Conservation (phyloP, 1,139 yeast species). For the Zygotorulaspora mrakii region DNA sequence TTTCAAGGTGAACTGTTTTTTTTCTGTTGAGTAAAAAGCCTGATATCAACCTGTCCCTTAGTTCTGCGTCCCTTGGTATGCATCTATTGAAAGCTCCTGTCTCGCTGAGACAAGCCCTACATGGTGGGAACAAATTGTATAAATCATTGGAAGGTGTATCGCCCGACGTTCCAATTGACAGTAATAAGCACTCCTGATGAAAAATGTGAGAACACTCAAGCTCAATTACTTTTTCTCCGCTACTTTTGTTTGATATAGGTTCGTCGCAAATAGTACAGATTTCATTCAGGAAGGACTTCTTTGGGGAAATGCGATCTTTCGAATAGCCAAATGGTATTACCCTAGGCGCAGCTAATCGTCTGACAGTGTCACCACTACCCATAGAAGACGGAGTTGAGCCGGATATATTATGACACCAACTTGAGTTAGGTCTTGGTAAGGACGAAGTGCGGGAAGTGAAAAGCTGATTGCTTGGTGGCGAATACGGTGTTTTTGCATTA, state of each 20-base stretch:
- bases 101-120: constrained; percentile 24
- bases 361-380: not conserved
- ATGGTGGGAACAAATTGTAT: constrained; percentile 28
- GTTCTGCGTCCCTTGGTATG: constrained; percentile 29
- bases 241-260: constrained; percentile 30
- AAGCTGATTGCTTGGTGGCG: constrained; percentile 5
- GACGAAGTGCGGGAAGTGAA: constrained; percentile 24
- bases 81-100: constrained; percentile 19
- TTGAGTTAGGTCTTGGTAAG: constrained; percentile 24
- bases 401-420: constrained; percentile 4
- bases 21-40: constrained; percentile 18
- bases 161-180: constrained; percentile 22
- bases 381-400: not conserved
- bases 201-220: constrained; percentile 34
- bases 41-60: constrained; percentile 28
- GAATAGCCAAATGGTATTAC: constrained; percentile 18
- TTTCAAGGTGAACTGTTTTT: not conserved
- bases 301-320: constrained; percentile 13
- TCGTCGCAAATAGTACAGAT: constrained; percentile 36
- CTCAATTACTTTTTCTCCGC: constrained; percentile 34
- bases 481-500: constrained; percentile 6
- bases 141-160: constrained; percentile 16
- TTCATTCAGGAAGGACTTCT: constrained; percentile 31
- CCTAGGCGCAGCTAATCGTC: constrained; percentile 13
- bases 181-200: constrained; percentile 34